These are phyloP conservation scores for Paramarasmius palmivorus DNA, from an alignment of 1,284 basidiomycete genomes.

Conservation along the genomic window DNA sequence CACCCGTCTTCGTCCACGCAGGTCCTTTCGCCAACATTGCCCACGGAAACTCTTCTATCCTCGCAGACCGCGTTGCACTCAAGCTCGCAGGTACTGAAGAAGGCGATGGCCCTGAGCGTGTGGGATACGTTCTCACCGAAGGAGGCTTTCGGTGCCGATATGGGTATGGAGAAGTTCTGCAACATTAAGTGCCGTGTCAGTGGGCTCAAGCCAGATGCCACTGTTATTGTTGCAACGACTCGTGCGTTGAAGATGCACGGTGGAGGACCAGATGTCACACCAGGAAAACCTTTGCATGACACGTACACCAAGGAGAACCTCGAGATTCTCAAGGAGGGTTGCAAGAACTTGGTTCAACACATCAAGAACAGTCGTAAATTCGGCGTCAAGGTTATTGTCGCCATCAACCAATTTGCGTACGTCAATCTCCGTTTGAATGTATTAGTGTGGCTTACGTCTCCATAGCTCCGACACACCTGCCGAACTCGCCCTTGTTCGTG, in stretches of 20 bases:
- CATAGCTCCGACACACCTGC: constrained; percentile 86
- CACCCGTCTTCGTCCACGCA: constrained; percentile 98
- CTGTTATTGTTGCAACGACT: constrained; percentile 95
- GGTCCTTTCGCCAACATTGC: constrained; percentile 99
- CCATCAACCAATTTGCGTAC: constrained; percentile 93
- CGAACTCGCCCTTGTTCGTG: constrained; percentile 85
- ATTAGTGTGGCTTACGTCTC: constrained; percentile 5
- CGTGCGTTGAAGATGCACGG: constrained; percentile 99
- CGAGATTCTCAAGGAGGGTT: constrained; percentile 88
- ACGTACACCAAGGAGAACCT: constrained; percentile 96
- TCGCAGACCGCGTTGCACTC: constrained; percentile 94
- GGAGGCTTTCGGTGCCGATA: constrained; percentile 99
- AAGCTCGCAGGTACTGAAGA: constrained; percentile 97
- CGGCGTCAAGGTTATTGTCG: constrained; percentile 95
- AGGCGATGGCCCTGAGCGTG: constrained; percentile 79
- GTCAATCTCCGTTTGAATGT: constrained; percentile 31
- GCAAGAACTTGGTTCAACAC: constrained; percentile 91
- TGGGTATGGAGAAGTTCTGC: constrained; percentile 99
- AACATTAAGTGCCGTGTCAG: constrained; percentile 99
- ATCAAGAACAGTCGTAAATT: constrained; percentile 96
- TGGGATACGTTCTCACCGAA: constrained; percentile 97
- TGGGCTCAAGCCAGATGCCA: constrained; percentile 91
- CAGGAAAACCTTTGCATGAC: constrained; percentile 92
- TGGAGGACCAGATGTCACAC: constrained; percentile 95
- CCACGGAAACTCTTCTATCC: constrained; percentile 98